Evolutionary conservation across 164 flowering plant genomes (phyloP), one percentile per base, ranked within the genome.

Genomic region (Aristolochia fimbriata): DNA sequence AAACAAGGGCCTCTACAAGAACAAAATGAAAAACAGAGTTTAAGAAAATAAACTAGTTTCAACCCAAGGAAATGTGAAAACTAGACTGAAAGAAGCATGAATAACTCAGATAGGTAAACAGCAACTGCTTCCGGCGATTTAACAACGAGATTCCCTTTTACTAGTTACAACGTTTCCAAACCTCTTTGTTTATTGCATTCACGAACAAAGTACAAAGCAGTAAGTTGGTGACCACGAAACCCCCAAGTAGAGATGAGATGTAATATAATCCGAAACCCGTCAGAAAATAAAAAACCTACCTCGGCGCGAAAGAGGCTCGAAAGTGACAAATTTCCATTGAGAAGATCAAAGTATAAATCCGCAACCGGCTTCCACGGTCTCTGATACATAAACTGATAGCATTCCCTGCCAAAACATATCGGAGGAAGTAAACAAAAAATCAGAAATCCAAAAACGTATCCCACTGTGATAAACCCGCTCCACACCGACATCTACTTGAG

Each of bases 311-410:
- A 70, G 79, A 89, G 71, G 5, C 57, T 49, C 4, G 73, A 65
- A 54, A 87, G 23, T 0, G 87, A 64, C 6, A 62, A 43, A 3
- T 61, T 59, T 30, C 84, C 85, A 22, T 74, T 72, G 6, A 87
- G 88, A 46, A 82, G 21, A 57, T 74, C 63, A 2, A 72, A 73
- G 64, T 93, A 93, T 51, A 93, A 93, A 69, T 79, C 78, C 61
- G 64, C 58, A 21, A 93, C 88, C 21, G 67, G 67, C 46, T 82
- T 70, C 97, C 98, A 93, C 7, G 91, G 86, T 66, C 83, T 83
- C 1, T 47, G 66, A 63, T 80, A 76, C 98, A 93, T 93, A 71
- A 81, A 89, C 53, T 76, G 49, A 56, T 72, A 78, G 71, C 83
- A 75, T 69, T 89, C 94, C 78, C 93, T 88, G 72, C 55, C 64